Percentiles rank a stretch among this genome's conserved stretches.
These are phyloP conservation scores for Phytophthora megakarya DNA, from an alignment of 352 stramenopile species.

Conservation along the genomic window DNA sequence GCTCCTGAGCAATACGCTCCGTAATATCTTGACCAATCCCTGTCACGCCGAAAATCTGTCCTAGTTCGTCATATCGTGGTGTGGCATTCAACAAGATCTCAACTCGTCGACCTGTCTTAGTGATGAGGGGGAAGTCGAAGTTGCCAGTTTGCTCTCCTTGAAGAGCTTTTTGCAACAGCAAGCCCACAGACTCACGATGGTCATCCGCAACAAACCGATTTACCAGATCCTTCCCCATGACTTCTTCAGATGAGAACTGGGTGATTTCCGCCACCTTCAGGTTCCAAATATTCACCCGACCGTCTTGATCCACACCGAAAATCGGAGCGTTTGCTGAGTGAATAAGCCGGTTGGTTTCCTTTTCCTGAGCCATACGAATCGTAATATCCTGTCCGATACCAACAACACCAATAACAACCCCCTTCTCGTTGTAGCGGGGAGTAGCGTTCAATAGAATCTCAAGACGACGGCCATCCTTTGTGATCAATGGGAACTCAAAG, in stretches of 20 bases:
- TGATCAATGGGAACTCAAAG: constrained; percentile 55
- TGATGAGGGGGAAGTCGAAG: constrained; percentile 78
- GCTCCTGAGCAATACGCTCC: constrained; percentile 26
- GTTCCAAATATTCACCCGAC: constrained; percentile 72
- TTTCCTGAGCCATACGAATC: constrained; percentile 62
- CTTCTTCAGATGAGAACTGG: constrained; percentile 75
- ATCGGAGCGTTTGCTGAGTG: constrained; percentile 70
- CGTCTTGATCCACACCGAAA: constrained; percentile 65
- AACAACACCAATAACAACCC: constrained; percentile 49
- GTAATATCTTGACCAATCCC: constrained; percentile 38
- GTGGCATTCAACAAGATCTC: constrained; percentile 71
- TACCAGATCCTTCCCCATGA: constrained; percentile 73
- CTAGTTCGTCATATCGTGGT: constrained; percentile 55
- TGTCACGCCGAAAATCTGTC: constrained; percentile 57
- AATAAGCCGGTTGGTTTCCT: constrained; percentile 64
- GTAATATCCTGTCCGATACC: constrained; percentile 64
- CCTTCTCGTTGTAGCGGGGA: constrained; percentile 48
- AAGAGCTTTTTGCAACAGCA: constrained; percentile 44
- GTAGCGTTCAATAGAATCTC: constrained; percentile 56
- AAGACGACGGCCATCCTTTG: constrained; percentile 39
- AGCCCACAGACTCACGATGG: constrained; percentile 20
- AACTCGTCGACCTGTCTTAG: constrained; percentile 40
- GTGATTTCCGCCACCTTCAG: constrained; percentile 74
- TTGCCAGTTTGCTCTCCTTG: constrained; percentile 55
- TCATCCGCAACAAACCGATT: constrained; percentile 50